Evolutionary conservation across 2,329 filamentous ascomycete species (phyloP), one percentile per base, ranked within the genome.

Genomic region (Cytospora piceicola): DNA sequence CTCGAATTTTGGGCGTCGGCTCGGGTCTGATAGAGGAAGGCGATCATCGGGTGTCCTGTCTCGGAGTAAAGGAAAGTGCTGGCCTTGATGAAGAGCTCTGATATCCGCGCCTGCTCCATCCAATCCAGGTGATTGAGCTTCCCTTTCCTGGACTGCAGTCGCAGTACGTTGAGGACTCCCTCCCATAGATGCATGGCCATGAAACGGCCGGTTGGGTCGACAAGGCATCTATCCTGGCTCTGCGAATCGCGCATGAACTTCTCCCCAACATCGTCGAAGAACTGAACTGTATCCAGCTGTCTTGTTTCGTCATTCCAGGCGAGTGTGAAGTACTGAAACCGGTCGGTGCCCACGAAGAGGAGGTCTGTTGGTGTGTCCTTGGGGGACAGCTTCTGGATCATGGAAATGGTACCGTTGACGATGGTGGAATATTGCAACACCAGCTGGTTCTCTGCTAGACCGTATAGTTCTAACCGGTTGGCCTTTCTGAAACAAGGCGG

Each of bases 311-410:
- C 73, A 71, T 97, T 88, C 94, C 95, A 99, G 20, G 85, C 88
- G 24, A 97, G 77, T 1, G 93, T 96, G 76, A 98, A 97, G 79
- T 97, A 98, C 72, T 93, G 89, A 71, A 92, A 91, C 63, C 91
- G 88, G 74, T 97, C 91, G 56, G 95, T 99, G 58, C 93, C 94
- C 65, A 99, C 85, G 75, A 99, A 97, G 67, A 99, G 86, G 68
- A 97, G 87, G 71, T 98, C 93, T 57, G 89, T 92, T 6, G 83
- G 78, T 32, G 89, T 88, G 71, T 92, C 87, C 58, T 88, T 87
- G 7, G 94, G 93, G 30, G 88, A 88, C 57, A 99, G 82, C 73
- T 88, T 90, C 73, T 95, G 87, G 17, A 97, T 85, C 82, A 97
- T 92, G 9, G 91, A 90, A 71, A 98, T 89, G 70, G 90, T 92